Conservation (phyloP, 2,329 filamentous ascomycete genomes). For the Aspergillus vadensis region DNA sequence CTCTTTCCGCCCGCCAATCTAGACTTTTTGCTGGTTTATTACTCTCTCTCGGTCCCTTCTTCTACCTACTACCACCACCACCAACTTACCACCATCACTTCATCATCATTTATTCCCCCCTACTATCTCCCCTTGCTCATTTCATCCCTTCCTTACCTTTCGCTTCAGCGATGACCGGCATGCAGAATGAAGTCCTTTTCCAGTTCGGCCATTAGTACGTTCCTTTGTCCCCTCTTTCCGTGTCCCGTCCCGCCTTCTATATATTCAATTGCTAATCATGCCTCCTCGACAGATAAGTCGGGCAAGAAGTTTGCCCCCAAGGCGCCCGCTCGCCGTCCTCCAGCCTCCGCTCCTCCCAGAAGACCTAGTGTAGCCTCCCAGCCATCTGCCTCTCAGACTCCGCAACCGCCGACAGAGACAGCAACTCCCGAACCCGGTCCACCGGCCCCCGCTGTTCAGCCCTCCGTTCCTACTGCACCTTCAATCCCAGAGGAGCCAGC, state of each 20-base stretch:
- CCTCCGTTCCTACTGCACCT: slow-evolving; percentile 22
- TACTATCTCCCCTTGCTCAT: not conserved
- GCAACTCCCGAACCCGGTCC: slow-evolving; percentile 20
- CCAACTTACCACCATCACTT: not conserved
- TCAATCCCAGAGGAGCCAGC: slow-evolving; percentile 21
- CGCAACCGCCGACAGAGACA: slow-evolving; percentile 26
- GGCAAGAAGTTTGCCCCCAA: slow-evolving; percentile 78
- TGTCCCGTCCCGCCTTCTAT: not conserved
- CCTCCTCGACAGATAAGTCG: slow-evolving; percentile 56
- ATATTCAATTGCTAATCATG: slow-evolving; percentile 12
- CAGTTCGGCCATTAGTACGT: slow-evolving; percentile 57
- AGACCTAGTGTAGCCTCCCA: slow-evolving; percentile 45
- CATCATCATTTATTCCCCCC: slow-evolving; percentile 9
- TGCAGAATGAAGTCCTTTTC: slow-evolving; percentile 52
- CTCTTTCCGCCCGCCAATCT: slow-evolving; percentile 18
- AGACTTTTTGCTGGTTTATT: slow-evolving; percentile 20
- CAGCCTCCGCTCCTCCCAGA: slow-evolving; percentile 38
- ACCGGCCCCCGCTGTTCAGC: slow-evolving; percentile 13
- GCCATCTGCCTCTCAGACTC: slow-evolving; percentile 27
- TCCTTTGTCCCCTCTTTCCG: not conserved
- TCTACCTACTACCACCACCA: slow-evolving; percentile 8
- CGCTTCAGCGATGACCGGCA: slow-evolving; percentile 25
- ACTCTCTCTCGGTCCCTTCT: not conserved
- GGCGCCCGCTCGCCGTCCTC: slow-evolving; percentile 59
- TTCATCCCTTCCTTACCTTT: not conserved